Evolutionary conservation across 352 stramenopile species (phyloP).

Genomic region (Elongisporangium undulatum): DNA sequence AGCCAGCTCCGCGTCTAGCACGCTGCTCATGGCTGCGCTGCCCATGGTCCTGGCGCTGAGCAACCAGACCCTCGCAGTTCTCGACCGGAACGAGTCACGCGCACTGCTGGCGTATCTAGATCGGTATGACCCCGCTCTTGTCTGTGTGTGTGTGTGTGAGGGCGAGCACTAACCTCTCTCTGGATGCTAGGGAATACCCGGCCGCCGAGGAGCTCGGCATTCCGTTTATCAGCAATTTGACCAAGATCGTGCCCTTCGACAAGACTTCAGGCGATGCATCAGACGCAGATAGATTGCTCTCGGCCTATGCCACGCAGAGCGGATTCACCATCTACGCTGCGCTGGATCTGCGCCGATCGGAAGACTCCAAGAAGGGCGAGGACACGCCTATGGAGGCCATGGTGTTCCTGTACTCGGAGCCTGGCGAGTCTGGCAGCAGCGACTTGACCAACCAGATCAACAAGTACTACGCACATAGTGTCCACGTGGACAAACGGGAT

Average conservation of each 20-base stretch:
- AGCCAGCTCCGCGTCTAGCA: slow-evolving; percentile 10
- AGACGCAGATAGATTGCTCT: slow-evolving; percentile 31
- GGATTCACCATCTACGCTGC: slow-evolving; percentile 37
- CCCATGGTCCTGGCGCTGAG: slow-evolving; percentile 45
- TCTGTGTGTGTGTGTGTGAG: neutral
- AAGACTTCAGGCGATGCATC: slow-evolving; percentile 2
- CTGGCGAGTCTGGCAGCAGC: neutral
- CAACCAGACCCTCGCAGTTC: slow-evolving; percentile 51
- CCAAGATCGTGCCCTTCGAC: slow-evolving; percentile 44
- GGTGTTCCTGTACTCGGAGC: slow-evolving; percentile 20
- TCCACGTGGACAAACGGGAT: slow-evolving; percentile 5
- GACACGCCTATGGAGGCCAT: slow-evolving; percentile 27
- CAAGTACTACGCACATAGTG: slow-evolving; percentile 26
- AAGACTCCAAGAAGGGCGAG: slow-evolving; percentile 1
- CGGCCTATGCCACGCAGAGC: slow-evolving; percentile 28
- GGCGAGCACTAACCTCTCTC: slow-evolving; percentile 2
- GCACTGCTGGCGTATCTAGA: slow-evolving; percentile 51
- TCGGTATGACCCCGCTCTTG: slow-evolving; percentile 2
- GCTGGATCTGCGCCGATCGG: slow-evolving; percentile 38
- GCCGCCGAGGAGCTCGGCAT: slow-evolving; percentile 41
- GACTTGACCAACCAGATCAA: slow-evolving; percentile 22
- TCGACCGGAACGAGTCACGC: slow-evolving; percentile 44
- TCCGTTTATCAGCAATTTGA: slow-evolving; percentile 21
- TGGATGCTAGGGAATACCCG: slow-evolving; percentile 36
- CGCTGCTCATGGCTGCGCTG: slow-evolving; percentile 44